A percentile compares a stretch with the other conserved stretches of the same genome.
These are phyloP conservation scores for Globomyces sp. DNA, from an alignment of 371 early-diverging fungal species.

Conservation along the genomic window DNA sequence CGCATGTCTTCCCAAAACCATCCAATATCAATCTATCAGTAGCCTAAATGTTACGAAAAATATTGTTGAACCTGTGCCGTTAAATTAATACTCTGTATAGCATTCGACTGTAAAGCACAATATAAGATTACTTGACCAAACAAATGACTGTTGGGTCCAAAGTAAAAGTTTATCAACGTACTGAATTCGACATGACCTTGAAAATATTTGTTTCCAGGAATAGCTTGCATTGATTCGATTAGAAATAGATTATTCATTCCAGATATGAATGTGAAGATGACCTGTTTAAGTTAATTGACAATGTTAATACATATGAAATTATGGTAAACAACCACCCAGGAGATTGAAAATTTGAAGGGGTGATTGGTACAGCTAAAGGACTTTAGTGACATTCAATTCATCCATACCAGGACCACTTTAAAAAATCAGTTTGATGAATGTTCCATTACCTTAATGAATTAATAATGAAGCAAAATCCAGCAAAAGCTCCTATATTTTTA, in stretches of 20 bases:
- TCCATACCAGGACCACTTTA: constrained; percentile 9
- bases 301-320: constrained; percentile 11
- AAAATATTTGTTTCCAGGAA: constrained; percentile 65
- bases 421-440: too few relatives aligned
- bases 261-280: constrained; percentile 21
- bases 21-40: constrained; percentile 24
- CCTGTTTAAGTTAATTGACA: background rate
- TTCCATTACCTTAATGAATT: background rate
- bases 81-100: constrained; percentile 31
- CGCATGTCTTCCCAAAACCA: constrained; percentile 21
- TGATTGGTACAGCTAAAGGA: background rate
- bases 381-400: background rate
- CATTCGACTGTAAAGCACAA: constrained; percentile 24
- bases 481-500: constrained; percentile 17
- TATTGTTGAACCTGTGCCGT: constrained; percentile 18
- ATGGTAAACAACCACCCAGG: constrained; percentile 16
- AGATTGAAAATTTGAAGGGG: constrained; percentile 17
- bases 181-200: constrained; percentile 41
- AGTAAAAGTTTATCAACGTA: constrained; percentile 42
- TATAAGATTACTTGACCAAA: constrained; percentile 34
- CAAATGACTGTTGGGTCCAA: constrained; percentile 27
- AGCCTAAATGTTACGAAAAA: background rate
- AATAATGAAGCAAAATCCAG: constrained; percentile 13
- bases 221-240: constrained; percentile 69
- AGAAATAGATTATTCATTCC: constrained; percentile 54